Evolutionary conservation across 2,329 filamentous ascomycete species (phyloP), one percentile per base, ranked within the genome.

Genomic region (Trichoderma simmonsii): DNA sequence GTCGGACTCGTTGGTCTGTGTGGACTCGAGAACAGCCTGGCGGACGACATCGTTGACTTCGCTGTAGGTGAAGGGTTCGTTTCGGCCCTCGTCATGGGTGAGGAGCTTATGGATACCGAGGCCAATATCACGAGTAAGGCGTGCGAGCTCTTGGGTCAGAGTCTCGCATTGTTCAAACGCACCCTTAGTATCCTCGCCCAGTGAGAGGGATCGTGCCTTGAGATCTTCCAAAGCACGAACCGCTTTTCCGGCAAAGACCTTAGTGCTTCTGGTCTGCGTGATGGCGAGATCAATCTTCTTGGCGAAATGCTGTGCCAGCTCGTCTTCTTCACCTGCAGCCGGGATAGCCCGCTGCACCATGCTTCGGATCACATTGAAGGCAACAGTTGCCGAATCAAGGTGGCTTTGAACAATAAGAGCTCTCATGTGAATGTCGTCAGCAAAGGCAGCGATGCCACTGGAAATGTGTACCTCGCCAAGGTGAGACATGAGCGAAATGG

Each of bases 401-500:
- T 95, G 91, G 77, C 90, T 94, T 79, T 97, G 93, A 82, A 94
- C 90, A 74, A 95, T 84, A 61, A 90, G 80, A 3, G 92, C 89
- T 74, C 89, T 90, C 91, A 95, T 95, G 77, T 94, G 89, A 39
- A 95, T 83, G 76, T 94, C 90, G 77, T 95, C 92, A 0, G 93
- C 93, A 79, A 93, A 93, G 77, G 89, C 91, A 75, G 92, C 89
- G 9, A 94, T 83, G 59, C 88, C 90, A 67, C 87, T 85, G 1
- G 89, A 87, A 61, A 97, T 90, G 78, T 97, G 91, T 26, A 95
- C 90, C 78, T 95, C 93, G 11, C 90, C 91, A 15, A 98, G 87
- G 80, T 98, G 94, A n/a, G 89, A 89, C 86, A 98, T 91, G 69
- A 98, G 87, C 68, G 94, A 92, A 76, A 97, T 93, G 7, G 93